A percentile compares a stretch with the other conserved stretches of the same genome.
Conservation (phyloP, 225 moss, liverwort and hornwort genomes). For the Sphagnum contortum region DNA sequence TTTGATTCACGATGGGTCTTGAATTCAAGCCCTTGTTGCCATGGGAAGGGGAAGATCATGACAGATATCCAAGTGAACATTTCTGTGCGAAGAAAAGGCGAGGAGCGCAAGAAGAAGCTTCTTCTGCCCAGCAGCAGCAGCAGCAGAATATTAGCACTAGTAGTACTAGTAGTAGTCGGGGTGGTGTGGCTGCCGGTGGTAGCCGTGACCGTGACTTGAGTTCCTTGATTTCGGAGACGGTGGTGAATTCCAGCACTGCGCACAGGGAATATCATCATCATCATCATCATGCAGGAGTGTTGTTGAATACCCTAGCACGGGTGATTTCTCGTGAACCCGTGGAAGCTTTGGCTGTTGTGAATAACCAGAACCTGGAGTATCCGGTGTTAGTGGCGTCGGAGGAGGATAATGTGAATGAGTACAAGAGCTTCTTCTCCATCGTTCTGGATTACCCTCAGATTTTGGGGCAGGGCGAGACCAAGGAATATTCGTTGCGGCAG, state of each 20-base stretch:
- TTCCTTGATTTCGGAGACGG: background rate
- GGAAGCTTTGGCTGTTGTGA: slow-evolving; percentile 20
- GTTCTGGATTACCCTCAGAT: slow-evolving; percentile 39
- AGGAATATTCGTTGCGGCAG: slow-evolving; percentile 31
- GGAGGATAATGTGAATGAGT: slow-evolving; percentile 36
- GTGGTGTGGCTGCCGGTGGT: background rate
- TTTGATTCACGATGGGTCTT: slow-evolving; percentile 19
- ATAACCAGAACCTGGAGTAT: slow-evolving; percentile 28
- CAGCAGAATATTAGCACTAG: slow-evolving; percentile 6
- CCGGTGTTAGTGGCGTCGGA: slow-evolving; percentile 42
- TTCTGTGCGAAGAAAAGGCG: slow-evolving; percentile 29
- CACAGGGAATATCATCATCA: background rate
- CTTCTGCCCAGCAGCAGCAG: background rate
- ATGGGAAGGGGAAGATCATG: slow-evolving; percentile 40
- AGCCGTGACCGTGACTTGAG: background rate
- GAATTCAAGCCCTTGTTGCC: slow-evolving; percentile 51
- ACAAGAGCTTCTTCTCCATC: slow-evolving; percentile 41
- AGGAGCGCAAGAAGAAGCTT: background rate
- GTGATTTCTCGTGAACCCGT: slow-evolving; percentile 20
- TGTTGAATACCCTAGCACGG: background rate
- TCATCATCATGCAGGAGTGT: no score
- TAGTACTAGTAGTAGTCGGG: slow-evolving; percentile 7
- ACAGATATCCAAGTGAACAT: slow-evolving; percentile 14
- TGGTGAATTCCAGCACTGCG: slow-evolving; percentile 29
- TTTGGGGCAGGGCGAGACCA: slow-evolving; percentile 44